Percentiles rank a stretch among this genome's conserved stretches.
Evolutionary conservation across 129 eudicot species (phyloP).

Genomic region (sunflower (Helianthus annuus)): HanXRQr2.0-SUNRISE NC_035434.2:89018449-89018948

Average conservation of each 20-base stretch:
- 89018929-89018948: too few relatives aligned
- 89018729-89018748: too few relatives aligned
- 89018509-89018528: background rate
- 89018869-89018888: conserved; percentile 75
- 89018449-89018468: background rate
- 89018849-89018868: background rate
- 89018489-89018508: too few relatives aligned
- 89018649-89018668: too few relatives aligned
- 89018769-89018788: too few relatives aligned
- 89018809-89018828: too few relatives aligned
- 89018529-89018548: background rate
- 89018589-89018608: too few relatives aligned
- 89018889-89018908: conserved; percentile 70
- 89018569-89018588: background rate
- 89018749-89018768: too few relatives aligned
- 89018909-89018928: conserved; percentile 73
- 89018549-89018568: background rate
- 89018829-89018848: background rate
- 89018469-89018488: background rate
- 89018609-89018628: too few relatives aligned
- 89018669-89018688: too few relatives aligned
- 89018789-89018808: too few relatives aligned
- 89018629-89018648: too few relatives aligned
- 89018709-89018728: conserved; percentile 78
- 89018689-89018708: conserved; percentile 17